phyloP scores from a whole-genome alignment of 176 grass and related monocot species.

The Musa beccarii region DNA sequence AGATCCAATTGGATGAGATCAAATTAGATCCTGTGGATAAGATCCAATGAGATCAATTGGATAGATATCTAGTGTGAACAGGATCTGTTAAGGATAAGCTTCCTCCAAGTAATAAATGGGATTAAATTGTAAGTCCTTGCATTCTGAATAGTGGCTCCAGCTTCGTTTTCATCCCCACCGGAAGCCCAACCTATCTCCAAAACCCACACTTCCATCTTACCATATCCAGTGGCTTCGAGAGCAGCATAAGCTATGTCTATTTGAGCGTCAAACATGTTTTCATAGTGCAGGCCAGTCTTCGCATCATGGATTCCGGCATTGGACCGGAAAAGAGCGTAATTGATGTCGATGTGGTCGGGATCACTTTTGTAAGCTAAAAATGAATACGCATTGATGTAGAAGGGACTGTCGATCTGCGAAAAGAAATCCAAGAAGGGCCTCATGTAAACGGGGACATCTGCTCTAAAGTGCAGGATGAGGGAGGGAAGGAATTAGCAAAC shows the following conservation, averaged over 20 bases:
- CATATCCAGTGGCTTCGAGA: slow-evolving; percentile 67
- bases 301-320: slow-evolving; percentile 67
- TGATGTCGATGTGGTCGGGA: slow-evolving; percentile 73
- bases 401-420: slow-evolving; percentile 39
- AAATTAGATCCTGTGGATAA: too few species aligned
- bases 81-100: too few species aligned
- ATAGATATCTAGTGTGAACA: too few species aligned
- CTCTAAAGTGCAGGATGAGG: slow-evolving; percentile 79
- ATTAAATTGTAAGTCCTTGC: slow-evolving; percentile 95
- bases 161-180: slow-evolving; percentile 61
- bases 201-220: slow-evolving; percentile 77
- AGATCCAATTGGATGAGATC: too few species aligned
- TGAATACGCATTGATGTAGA: slow-evolving; percentile 88
- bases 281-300: slow-evolving; percentile 78
- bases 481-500: slow-evolving; percentile 82
- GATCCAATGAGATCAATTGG: too few species aligned
- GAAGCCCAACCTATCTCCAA: slow-evolving; percentile 97
- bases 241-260: slow-evolving; percentile 92
- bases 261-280: slow-evolving; percentile 99
- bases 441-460: slow-evolving; percentile 62
- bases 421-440: slow-evolving; percentile 80
- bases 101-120: too few species aligned
- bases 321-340: slow-evolving; percentile 84
- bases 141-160: slow-evolving; percentile 66
- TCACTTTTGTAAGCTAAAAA: slow-evolving; percentile 93